Base-by-base conservation (phyloP, 441 rosid genomes). In the Arabidopsis hybrid region DNA sequence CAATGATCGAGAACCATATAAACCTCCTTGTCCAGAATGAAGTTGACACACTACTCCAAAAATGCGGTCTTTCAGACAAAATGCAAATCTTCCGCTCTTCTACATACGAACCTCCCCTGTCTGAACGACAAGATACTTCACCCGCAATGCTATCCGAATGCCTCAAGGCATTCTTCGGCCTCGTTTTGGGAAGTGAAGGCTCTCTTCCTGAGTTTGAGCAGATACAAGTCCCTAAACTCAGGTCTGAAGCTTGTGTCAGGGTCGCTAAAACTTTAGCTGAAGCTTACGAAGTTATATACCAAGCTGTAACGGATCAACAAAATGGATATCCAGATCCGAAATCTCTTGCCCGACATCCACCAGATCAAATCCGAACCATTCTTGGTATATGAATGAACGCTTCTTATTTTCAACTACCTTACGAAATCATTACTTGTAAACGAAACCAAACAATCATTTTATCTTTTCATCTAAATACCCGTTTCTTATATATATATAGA, bases 261-360 rank as follows among this genome's bases (percentile, higher is more conserved):
- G 89, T 91, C 31, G 97, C 97, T 2, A 90, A 83, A 86, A 83
- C 87, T 10, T 85, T 93, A 50, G 92, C 94, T 12, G 94, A 88
- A 71, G 90, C 85, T 11, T 93, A 95, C 59, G 93, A 91, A 66
- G 86, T 90, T 70, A 90, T 95, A 49, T 90, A 89, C 73, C 61
- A 52, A 6, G 95, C 84, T 31, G 86, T 93, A 63, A 88, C 89
- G 74, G 98, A 92, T 78, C 89, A 88, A 1, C 78, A 40, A 68
- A 95, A 95, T 65, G 82, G 85, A 9, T 93, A 91, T 65, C 79
- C 86, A 3, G 99, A 93, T 49, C 98, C 98, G 7, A 87, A 86
- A 77, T 85, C 96, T 9, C 84, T 95, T 75, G 99, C 89, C 0
- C 87, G 97, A 83, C 97, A 95, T 82, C 98, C 98, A 71, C 99